Base-by-base conservation (phyloP, 805 yeast genomes). In the Hanseniaspora clermontiae region DNA sequence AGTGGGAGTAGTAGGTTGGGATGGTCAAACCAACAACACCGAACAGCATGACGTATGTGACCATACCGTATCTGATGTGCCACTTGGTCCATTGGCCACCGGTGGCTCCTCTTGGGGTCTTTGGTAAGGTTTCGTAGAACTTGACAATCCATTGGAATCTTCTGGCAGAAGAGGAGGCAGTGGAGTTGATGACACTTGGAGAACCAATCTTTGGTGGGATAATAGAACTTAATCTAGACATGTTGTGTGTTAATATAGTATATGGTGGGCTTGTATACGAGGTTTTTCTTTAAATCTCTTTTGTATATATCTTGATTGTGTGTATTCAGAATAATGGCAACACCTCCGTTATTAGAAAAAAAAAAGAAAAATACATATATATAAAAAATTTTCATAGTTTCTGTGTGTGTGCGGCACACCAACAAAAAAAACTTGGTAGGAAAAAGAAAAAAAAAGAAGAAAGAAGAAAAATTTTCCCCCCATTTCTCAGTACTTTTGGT, bases 171-270 rank as follows among this genome's bases (percentile, higher is more conserved):
- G 97, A 96, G 76, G 89, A 88, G 60, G 95, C 80, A 59, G 96
- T 95, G 64, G 93, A 77, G 84, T 88, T 90, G 84, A 53, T 53
- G 37, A 53, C 47, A 40, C 83, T 80, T 49, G 96, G 93, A 61
- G 97, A 89, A 58, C 96, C 97, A 69, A 91, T 83, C 91, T 91
- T 91, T 72, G 98, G 98, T 66, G 98, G 98, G 70, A 91, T 90
- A 77, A 91, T 79, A 68, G 97, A 85, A 63, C 97, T 89, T 72
- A 91, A 80, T 83, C 87, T 90, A 68, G 82, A 77, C 73, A 89
- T 77, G 82, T 85, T 68, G 93, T 85, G 5, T 24, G 27, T 95
- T 86, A 87, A 53, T 34, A 40, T 48, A 38, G 34, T 37, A 37
- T 34, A 43, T 34, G n/a, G 40, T 17, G 15, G 43, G 51, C 32